Conservation (phyloP, 2,329 filamentous ascomycete genomes). For the Endocalyx cinctus region DNA sequence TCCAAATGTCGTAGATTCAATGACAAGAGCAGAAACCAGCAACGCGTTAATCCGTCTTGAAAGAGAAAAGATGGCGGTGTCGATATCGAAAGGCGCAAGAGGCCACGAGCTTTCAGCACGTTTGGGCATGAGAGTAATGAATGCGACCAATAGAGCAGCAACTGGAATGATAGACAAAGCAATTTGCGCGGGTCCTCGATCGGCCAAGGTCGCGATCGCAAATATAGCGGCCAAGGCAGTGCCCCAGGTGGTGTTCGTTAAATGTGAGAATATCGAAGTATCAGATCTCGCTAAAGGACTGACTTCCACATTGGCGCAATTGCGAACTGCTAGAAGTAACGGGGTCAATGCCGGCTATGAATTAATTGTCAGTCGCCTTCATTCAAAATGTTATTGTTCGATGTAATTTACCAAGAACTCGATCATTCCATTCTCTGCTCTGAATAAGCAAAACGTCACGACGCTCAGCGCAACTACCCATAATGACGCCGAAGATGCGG, state of each 20-base stretch:
- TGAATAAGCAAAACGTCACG: not conserved
- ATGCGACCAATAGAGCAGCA: constrained; percentile 24
- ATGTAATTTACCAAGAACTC: not conserved
- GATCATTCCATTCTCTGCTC: not conserved
- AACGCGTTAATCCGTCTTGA: constrained; percentile 16
- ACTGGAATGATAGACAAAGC: constrained; percentile 24
- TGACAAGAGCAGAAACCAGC: constrained; percentile 9
- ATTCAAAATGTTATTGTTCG: not conserved
- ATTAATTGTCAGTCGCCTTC: not conserved
- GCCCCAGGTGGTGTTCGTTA: constrained; percentile 18
- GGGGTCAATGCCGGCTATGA: not conserved
- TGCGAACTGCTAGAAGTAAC: not conserved
- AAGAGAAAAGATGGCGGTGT: constrained; percentile 17
- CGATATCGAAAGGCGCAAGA: constrained; percentile 31
- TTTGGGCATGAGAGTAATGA: constrained; percentile 20
- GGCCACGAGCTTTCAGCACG: constrained; percentile 12
- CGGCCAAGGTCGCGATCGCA: constrained; percentile 20
- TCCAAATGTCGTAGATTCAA: constrained; percentile 20
- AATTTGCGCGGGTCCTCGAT: constrained; percentile 19
- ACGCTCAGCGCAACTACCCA: not conserved
- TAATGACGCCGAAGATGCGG: not conserved
- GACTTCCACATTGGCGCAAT: not conserved
- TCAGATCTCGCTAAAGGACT: not conserved
- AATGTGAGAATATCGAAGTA: constrained; percentile 4
- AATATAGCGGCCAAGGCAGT: constrained; percentile 18